Percentiles rank a stretch among this genome's conserved stretches.
Evolutionary conservation across 768 basidiomycete species (phyloP).

Genomic region (Boletus reticuloceps): DNA sequence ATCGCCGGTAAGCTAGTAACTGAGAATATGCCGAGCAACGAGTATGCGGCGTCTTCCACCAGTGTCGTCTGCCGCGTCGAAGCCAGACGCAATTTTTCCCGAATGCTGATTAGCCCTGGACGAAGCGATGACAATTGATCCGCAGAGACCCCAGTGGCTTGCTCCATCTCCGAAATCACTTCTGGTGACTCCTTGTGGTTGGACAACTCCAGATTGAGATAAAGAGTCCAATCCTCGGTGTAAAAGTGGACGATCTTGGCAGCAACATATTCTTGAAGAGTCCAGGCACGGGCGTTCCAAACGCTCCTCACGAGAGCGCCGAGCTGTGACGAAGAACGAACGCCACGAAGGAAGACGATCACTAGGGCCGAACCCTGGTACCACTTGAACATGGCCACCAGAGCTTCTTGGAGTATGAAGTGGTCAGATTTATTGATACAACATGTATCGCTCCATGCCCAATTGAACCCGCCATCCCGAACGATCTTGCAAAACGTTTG

Average conservation of each 20-base stretch:
- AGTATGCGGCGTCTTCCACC: neutral
- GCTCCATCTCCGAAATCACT: constrained; percentile 7
- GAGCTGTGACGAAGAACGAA: neutral
- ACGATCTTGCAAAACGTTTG: neutral
- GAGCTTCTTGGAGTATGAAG: neutral
- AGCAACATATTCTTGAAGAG: neutral
- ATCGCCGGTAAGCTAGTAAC: neutral
- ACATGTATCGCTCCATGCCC: neutral
- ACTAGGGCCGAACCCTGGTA: neutral
- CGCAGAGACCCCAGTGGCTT: neutral
- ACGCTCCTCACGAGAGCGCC: neutral
- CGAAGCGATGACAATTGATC: neutral
- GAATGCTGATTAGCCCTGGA: neutral
- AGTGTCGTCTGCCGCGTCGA: neutral
- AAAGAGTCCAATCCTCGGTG: neutral
- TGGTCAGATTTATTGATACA: neutral
- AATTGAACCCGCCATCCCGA: neutral
- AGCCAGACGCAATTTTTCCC: neutral
- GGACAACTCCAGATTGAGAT: neutral
- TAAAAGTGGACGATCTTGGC: neutral
- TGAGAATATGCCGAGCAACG: neutral
- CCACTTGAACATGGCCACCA: neutral
- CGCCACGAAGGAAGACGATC: neutral
- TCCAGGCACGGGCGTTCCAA: neutral
- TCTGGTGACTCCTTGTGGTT: constrained; percentile 2